A percentile compares a stretch with the other conserved stretches of the same genome.
Conservation (phyloP, 2,329 filamentous ascomycete species). For the Fonsecaea pedrosoi region DNA sequence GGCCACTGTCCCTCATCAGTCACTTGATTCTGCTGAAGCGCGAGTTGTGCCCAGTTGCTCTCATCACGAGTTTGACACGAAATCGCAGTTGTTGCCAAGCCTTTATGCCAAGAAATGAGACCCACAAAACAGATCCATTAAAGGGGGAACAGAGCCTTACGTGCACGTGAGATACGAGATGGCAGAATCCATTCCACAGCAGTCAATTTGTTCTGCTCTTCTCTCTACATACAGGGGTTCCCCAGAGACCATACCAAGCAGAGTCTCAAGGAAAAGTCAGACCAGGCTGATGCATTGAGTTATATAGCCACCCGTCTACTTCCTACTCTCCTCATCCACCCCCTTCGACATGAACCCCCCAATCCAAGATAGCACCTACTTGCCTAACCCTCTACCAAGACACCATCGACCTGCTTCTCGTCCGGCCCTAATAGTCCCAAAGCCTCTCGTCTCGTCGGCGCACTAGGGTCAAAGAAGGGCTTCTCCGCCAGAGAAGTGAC, state of each 20-base stretch:
- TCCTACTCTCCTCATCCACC: background rate
- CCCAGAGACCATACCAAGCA: too few relatives aligned
- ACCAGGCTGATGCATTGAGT: too few relatives aligned
- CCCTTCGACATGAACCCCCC: background rate
- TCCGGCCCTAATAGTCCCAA: conserved; percentile 67
- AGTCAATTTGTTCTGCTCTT: background rate
- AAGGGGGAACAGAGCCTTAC: background rate
- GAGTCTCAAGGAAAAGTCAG: too few relatives aligned
- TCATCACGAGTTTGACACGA: background rate
- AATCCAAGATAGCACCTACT: background rate
- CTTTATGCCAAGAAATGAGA: background rate
- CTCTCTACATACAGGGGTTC: too few relatives aligned
- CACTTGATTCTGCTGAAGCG: background rate
- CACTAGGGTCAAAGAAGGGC: conserved; percentile 70
- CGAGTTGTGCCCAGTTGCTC: background rate
- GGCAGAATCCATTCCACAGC: background rate
- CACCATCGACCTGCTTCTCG: conserved; percentile 49
- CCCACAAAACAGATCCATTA: background rate
- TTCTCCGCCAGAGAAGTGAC: conserved; percentile 75
- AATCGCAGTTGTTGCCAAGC: background rate
- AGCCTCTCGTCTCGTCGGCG: conserved; percentile 70
- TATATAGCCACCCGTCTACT: background rate
- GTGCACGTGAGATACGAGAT: background rate
- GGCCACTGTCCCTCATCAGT: background rate
- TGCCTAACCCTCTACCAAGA: conserved; percentile 24